A percentile compares a stretch with the other conserved stretches of the same genome.
Evolutionary conservation across 768 basidiomycete species (phyloP).

Genomic region (Mycena rosella): DNA sequence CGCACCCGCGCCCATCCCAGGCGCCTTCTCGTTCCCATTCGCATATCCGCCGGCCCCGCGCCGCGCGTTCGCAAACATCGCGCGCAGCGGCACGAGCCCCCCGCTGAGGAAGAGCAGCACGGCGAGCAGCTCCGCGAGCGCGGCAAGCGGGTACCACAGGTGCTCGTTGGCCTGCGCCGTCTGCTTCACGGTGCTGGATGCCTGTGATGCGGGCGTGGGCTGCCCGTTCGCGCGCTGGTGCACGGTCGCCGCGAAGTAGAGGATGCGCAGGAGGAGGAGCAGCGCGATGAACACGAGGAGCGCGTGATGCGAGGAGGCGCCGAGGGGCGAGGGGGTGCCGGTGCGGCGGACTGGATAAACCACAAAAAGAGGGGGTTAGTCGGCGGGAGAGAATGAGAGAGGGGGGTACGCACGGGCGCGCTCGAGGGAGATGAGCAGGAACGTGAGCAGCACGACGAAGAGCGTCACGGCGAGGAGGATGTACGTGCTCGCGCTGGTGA

Average conservation of each 20-base stretch:
- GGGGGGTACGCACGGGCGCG: constrained; percentile 18
- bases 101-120: constrained; percentile 28
- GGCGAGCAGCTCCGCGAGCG: constrained; percentile 31
- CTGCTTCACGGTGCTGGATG: not conserved
- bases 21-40: no score
- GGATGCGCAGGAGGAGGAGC: constrained; percentile 33
- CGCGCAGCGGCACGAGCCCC: constrained; percentile 20
- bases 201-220: constrained; percentile 6
- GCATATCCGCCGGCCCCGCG: no score
- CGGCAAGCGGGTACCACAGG: constrained; percentile 35
- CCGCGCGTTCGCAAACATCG: constrained; percentile 12
- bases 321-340: not conserved
- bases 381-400: not conserved
- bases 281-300: constrained; percentile 20
- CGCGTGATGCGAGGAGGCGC: constrained; percentile 9
- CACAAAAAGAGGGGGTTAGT: not conserved
- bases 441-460: constrained; percentile 8
- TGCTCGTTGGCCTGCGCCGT: constrained; percentile 29
- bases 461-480: constrained; percentile 31
- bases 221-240: constrained; percentile 29
- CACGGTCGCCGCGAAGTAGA: constrained; percentile 31
- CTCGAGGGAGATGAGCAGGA: constrained; percentile 21
- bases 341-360: not conserved
- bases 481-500: constrained; percentile 24
- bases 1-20: no score